Evolutionary conservation across 2,329 filamentous ascomycete genomes (phyloP).

Genomic region (Pseudocercospora pini-densiflorae): DNA sequence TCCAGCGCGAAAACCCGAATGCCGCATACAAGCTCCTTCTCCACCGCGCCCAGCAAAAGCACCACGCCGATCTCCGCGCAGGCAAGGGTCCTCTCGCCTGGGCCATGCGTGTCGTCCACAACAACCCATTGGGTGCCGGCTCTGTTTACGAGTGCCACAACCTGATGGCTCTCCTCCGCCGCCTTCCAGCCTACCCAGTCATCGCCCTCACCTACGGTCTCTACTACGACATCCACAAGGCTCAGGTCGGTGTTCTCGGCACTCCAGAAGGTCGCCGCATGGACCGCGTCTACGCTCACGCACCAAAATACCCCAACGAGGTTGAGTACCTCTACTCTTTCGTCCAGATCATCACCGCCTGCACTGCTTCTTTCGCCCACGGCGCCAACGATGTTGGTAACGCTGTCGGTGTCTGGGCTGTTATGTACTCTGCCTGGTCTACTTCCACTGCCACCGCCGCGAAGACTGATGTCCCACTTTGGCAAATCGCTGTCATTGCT

Average conservation of each 20-base stretch:
- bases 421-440: conserved; percentile 64
- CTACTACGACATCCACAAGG: conserved; percentile 46
- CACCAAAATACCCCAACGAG: conserved; percentile 63
- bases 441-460: conserved; percentile 45
- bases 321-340: conserved; percentile 67
- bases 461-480: conserved; percentile 59
- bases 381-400: conserved; percentile 66
- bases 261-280: conserved; percentile 22
- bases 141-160: conserved; percentile 21
- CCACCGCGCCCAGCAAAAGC: conserved; percentile 10
- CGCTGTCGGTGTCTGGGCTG: conserved; percentile 64
- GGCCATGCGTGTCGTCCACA: conserved; percentile 18
- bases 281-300: conserved; percentile 62
- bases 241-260: conserved; percentile 21
- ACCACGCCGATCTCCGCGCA: conserved; percentile 17
- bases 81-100: conserved; percentile 17
- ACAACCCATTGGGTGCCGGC: conserved; percentile 17
- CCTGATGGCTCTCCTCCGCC: conserved; percentile 15
- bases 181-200: conserved; percentile 18
- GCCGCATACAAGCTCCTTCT: conserved; percentile 15
- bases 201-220: conserved; percentile 25
- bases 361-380: conserved; percentile 71
- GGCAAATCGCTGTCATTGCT: conserved; percentile 63
- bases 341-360: conserved; percentile 67
- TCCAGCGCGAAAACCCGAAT: conserved; percentile 8